Base-by-base conservation (phyloP, 2,329 filamentous ascomycete species). In the Aspergillus texensis region DNA sequence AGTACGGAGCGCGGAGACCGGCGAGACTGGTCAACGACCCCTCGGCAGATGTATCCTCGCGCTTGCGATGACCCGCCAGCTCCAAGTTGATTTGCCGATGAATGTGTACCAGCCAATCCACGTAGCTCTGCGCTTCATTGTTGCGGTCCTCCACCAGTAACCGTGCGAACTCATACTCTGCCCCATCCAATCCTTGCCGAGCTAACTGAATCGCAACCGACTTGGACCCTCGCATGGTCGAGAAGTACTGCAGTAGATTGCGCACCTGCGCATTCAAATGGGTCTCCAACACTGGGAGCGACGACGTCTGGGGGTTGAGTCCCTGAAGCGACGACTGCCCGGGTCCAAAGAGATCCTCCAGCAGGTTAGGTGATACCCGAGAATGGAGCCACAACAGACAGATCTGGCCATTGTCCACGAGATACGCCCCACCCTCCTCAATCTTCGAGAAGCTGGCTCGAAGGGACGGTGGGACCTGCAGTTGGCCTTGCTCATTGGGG, bases 91-190 rank as follows among this genome's bases (percentile, higher is more conserved):
- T 95, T 70, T 91, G 89, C 71, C 94, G 90, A 80, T 99, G 95
- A 66, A 98, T 86, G 78, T 97, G 92, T 62, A 99, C 95, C 73
- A 99, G 84, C 95, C 95, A 99, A 80, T 99, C 95, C 39, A 98
- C 95, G 79, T 98, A 99, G 75, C 92, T 96, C 80, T 96, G 94
- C 41, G 95, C 95, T 81, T 99, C 95, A 70, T 97, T 97, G 78
- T 98, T 98, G 68, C 95, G 87, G 75, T 99, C 95, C 80, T 99
- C 95, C 36, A 97, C 89, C 69, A 99, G 79, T 79, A 96, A 83
- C 59, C 94, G 85, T 9, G 95, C 95, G 82, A 98, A 99, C 78
- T 99, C 95, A 73, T 93, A 98, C 78, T 99, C 95, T 3, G 94
- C 92, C 0, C 95, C 95, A 74, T 99, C 95, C 4, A 98, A 84